phyloP scores from a whole-genome alignment of 2,329 filamentous ascomycete genomes.

The Beauveria sp. region DNA sequence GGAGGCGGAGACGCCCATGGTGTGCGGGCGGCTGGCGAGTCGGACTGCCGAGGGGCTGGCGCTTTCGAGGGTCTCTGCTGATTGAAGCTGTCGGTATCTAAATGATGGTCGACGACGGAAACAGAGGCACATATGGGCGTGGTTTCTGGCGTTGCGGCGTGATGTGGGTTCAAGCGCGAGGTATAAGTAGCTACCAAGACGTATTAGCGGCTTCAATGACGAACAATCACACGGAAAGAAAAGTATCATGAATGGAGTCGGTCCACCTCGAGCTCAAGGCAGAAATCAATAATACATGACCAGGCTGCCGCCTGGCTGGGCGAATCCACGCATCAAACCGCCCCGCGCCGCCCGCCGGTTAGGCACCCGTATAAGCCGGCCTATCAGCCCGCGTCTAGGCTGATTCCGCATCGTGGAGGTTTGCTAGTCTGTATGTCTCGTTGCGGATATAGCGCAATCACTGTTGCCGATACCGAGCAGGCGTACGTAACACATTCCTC shows the following conservation, averaged over 20 bases:
- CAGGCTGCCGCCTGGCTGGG: not conserved
- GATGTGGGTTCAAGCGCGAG: not conserved
- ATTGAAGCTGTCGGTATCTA: not conserved
- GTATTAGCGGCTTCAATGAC: not conserved
- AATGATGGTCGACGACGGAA: not conserved
- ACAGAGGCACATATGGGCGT: slow-evolving; percentile 1
- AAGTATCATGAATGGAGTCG: not conserved
- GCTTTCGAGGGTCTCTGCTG: not conserved
- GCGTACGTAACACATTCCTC: not conserved
- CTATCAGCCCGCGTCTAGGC: not conserved
- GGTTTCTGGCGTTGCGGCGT: too few relatives aligned
- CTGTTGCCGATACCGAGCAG: not conserved
- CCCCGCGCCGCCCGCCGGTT: not conserved
- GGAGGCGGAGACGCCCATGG: slow-evolving; percentile 1
- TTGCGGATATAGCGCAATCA: not conserved
- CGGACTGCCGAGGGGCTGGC: not conserved
- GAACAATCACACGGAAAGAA: not conserved
- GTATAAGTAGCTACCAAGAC: not conserved
- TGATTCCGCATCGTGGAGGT: not conserved
- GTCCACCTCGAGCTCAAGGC: not conserved
- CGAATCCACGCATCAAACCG: not conserved
- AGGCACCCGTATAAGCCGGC: slow-evolving; percentile 4
- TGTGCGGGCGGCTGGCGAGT: not conserved
- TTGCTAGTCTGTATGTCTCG: not conserved
- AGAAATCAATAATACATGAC: not conserved